Evolutionary conservation across 768 basidiomycete genomes (phyloP), one percentile per base, ranked within the genome.

Genomic region (Coprinellus micaceus): DNA sequence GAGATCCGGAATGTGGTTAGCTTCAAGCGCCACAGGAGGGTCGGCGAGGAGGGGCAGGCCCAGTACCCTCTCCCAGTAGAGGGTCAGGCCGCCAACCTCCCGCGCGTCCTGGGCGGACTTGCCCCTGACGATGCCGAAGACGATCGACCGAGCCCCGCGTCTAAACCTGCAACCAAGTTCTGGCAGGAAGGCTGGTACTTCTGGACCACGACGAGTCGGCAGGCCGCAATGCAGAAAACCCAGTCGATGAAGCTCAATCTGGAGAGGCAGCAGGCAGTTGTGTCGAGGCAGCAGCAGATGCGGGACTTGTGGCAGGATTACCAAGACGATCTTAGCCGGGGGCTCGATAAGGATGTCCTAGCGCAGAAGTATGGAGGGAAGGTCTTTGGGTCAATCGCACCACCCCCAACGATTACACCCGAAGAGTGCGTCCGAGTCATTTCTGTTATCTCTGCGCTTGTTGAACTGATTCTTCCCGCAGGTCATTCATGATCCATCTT

Each of bases 181-280:
- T 91, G 89, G 89, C 77, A 88, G 54, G 82, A 84, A 62, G 88
- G 89, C 4, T 86, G 81, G 79, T 91, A 91, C 64, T 62, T 91
- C 40, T 90, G 88, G 87, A 78, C 81, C 50, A 80, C 81, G 15
- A 75, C 74, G 53, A 82, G 76, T 48, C 74, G 77, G 47, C 74
- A 73, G 66, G 81, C 78, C 11, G 75, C 79, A 7, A 73, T 78
- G 60, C 80, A 85, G 64, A 83, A 82, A 63, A 68, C 84, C 49
- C 70, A 79, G 17, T 73, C 76, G 48, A 89, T 91, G 88, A 76
- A 74, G 61, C 65, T 74, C 54, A 81, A 79, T 57, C 71, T 91
- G 41, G 76, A 75, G 54, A 65, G 67, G 46, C 87, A 88, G 67
- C 73, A 75, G 41, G 58, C 69, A 45, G 68, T 75, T 61, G 71